Conservation (phyloP, 495 filamentous ascomycete species). For the Parachaetomium inaequale region DNA sequence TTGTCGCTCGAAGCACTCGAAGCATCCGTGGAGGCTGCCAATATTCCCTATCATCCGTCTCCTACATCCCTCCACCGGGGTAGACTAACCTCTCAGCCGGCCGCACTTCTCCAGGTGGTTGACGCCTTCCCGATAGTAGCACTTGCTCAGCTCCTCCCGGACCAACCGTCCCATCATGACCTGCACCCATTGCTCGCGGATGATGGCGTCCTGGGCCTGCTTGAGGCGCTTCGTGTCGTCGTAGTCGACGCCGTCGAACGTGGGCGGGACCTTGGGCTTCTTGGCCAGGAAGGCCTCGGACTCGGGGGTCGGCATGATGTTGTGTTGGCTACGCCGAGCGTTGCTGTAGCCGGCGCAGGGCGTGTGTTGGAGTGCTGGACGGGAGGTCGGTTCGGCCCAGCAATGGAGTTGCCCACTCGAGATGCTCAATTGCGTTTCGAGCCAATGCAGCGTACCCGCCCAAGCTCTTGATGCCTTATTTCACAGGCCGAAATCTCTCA, state of each 20-base stretch:
- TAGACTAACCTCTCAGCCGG: constrained; percentile 73
- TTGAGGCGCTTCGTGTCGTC: constrained; percentile 86
- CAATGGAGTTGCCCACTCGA: constrained; percentile 11
- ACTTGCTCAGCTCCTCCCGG: constrained; percentile 91
- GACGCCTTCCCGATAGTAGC: constrained; percentile 89
- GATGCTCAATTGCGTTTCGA: constrained; percentile 7
- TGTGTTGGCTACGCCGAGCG: constrained; percentile 5
- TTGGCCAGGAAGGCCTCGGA: constrained; percentile 87
- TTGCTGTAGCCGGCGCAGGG: constrained; percentile 1
- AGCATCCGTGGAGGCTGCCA: background rate
- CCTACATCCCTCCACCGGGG: background rate
- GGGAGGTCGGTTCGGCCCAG: constrained; percentile 14
- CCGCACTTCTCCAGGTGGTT: constrained; percentile 99
- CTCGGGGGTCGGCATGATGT: constrained; percentile 79
- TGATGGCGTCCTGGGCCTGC: constrained; percentile 88
- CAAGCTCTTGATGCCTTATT: too few species aligned
- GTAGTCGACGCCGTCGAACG: constrained; percentile 96
- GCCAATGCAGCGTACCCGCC: too few species aligned
- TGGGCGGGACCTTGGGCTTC: constrained; percentile 90
- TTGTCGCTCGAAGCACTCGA: background rate
- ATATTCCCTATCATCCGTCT: background rate
- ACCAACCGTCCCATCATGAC: constrained; percentile 96
- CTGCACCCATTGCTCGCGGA: constrained; percentile 95
- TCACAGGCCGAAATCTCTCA: too few species aligned
- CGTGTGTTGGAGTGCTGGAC: constrained; percentile 13